phyloP scores from a whole-genome alignment of 106 monocot genomes.

The Dactylorhiza incarnata region DNA sequence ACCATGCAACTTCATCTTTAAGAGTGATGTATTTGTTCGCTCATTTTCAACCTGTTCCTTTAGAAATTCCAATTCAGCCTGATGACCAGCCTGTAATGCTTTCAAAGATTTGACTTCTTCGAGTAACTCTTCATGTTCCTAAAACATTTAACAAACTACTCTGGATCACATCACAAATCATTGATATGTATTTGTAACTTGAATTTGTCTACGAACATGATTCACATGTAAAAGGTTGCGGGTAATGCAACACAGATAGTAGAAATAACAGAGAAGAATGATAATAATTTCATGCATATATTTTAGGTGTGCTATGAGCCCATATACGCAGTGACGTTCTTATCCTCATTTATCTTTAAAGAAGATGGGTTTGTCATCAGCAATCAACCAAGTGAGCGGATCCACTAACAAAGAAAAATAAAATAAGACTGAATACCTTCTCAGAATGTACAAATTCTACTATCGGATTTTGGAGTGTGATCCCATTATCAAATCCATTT shows the following conservation, averaged over 20 bases:
- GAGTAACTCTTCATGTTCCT: constrained; percentile 29
- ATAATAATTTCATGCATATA: background rate
- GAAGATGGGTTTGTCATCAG: background rate
- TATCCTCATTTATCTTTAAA: background rate
- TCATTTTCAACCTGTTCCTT: constrained; percentile 42
- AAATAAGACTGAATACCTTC: constrained; percentile 23
- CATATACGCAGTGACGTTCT: background rate
- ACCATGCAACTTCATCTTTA: constrained; percentile 51
- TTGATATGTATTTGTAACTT: background rate
- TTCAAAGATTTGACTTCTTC: constrained; percentile 35
- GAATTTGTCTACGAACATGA: background rate
- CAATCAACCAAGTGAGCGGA: background rate
- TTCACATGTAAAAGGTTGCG: background rate
- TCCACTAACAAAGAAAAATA: constrained; percentile 1
- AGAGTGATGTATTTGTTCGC: constrained; percentile 22
- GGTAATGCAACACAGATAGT: background rate
- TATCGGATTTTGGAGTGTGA: constrained; percentile 16
- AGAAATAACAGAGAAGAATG: background rate
- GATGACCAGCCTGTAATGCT: constrained; percentile 22
- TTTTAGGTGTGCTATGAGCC: background rate
- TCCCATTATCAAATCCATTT: constrained; percentile 31
- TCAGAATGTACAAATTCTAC: constrained; percentile 14
- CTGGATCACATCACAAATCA: background rate
- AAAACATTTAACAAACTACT: constrained; percentile 8
- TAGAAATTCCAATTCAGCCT: constrained; percentile 47